phyloP scores from a whole-genome alignment of 2,329 filamentous ascomycete genomes.

The Magnaporthales sp. region DNA sequence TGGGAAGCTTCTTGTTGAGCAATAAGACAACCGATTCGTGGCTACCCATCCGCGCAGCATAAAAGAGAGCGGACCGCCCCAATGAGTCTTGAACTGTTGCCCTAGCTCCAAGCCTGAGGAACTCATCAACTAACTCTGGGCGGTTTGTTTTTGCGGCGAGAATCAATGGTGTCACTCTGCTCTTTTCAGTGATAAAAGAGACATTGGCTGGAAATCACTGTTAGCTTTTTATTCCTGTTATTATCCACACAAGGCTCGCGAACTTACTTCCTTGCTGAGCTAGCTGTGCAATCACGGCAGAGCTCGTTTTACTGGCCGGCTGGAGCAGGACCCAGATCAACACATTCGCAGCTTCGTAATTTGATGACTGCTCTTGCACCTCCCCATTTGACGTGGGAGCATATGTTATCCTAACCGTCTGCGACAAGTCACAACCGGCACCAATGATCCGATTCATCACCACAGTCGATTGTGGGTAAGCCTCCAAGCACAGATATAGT shows the following conservation, averaged over 20 bases:
- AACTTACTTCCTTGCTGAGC: conserved; percentile 44
- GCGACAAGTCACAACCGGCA: conserved; percentile 51
- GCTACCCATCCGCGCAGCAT: conserved; percentile 18
- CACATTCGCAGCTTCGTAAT: conserved; percentile 47
- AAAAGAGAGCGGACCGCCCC: conserved; percentile 18
- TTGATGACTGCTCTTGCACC: conserved; percentile 27
- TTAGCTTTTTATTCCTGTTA: not conserved
- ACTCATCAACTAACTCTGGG: conserved; percentile 11
- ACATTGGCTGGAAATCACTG: conserved; percentile 10
- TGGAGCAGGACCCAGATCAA: conserved; percentile 54
- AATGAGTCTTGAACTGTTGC: conserved; percentile 13
- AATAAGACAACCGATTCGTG: conserved; percentile 15
- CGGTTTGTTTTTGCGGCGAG: conserved; percentile 14
- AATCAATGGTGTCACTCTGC: conserved; percentile 15
- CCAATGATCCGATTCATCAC: conserved; percentile 44
- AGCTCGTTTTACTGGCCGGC: conserved; percentile 54
- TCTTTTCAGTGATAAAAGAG: conserved; percentile 14
- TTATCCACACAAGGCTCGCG: too few relatives aligned
- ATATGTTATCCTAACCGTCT: conserved; percentile 30
- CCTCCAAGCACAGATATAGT: conserved; percentile 42
- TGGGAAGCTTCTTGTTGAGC: conserved; percentile 14
- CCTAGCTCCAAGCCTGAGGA: conserved; percentile 15
- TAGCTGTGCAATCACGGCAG: conserved; percentile 45
- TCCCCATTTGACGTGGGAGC: not conserved
- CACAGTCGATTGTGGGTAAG: conserved; percentile 44